phyloP scores from a whole-genome alignment of 1,284 basidiomycete species.

The Blastosporella zonata region DNA sequence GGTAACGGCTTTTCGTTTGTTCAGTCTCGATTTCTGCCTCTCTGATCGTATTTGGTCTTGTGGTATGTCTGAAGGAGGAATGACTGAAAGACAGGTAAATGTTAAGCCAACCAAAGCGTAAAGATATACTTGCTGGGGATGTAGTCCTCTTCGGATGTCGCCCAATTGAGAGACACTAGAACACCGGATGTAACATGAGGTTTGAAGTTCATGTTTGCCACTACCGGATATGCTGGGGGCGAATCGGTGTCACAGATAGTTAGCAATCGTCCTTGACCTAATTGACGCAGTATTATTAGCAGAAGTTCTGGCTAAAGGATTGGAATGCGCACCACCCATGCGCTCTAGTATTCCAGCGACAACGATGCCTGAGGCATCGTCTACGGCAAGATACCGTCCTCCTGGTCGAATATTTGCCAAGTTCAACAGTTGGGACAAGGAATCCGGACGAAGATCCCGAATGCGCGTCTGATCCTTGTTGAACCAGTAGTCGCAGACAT shows the following conservation, averaged over 20 bases:
- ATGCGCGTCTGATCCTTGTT: conserved; percentile 78
- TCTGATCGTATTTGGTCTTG: conserved; percentile 59
- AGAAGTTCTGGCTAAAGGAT: conserved; percentile 8
- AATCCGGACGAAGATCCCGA: conserved; percentile 84
- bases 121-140: conserved; percentile 48
- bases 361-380: conserved; percentile 90
- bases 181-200: conserved; percentile 52
- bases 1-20: conserved; percentile 66
- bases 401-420: conserved; percentile 84
- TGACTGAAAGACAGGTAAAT: conserved; percentile 36
- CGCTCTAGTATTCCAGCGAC: conserved; percentile 84
- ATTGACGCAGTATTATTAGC: conserved; percentile 9
- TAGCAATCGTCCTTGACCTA: conserved; percentile 79
- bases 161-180: conserved; percentile 85
- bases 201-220: conserved; percentile 86
- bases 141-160: conserved; percentile 80
- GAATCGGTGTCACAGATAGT: conserved; percentile 90
- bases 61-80: conserved; percentile 55
- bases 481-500: conserved; percentile 90
- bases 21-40: conserved; percentile 64
- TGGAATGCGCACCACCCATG: conserved; percentile 61
- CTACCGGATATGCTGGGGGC: conserved; percentile 87
- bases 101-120: not conserved
- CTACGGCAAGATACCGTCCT: conserved; percentile 85
- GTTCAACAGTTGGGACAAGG: conserved; percentile 85